phyloP scores from a whole-genome alignment of 2,329 filamentous ascomycete species.

The Ophiocordyceps camponoti-leonardi region DNA sequence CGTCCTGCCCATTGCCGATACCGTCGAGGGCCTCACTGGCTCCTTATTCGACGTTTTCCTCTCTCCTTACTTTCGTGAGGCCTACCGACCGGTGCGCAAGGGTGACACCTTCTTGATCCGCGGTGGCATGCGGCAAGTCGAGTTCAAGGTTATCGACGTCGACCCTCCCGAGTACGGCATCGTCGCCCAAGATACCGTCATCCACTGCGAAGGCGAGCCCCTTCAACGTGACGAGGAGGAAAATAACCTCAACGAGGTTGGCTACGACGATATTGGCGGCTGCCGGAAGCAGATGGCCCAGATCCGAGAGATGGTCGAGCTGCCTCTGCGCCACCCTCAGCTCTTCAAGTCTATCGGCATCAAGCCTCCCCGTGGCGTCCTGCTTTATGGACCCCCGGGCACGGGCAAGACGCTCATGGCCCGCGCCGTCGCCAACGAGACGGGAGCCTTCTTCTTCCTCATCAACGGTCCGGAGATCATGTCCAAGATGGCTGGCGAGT shows the following conservation, averaged over 20 bases:
- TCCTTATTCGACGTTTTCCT: slow-evolving; percentile 99
- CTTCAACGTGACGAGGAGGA: slow-evolving; percentile 98
- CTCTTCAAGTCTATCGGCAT: slow-evolving; percentile 99
- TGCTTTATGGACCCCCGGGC: slow-evolving; percentile 92
- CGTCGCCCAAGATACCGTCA: slow-evolving; percentile 95
- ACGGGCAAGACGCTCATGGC: slow-evolving; percentile 99
- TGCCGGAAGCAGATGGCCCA: slow-evolving; percentile 99
- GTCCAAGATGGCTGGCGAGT: slow-evolving; percentile 99
- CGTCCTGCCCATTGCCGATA: slow-evolving; percentile 94
- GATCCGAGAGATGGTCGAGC: slow-evolving; percentile 95
- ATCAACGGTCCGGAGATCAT: slow-evolving; percentile 99
- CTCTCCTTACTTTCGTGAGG: slow-evolving; percentile 97
- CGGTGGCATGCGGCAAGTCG: slow-evolving; percentile 96
- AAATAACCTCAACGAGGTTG: slow-evolving; percentile 97
- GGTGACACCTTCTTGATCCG: slow-evolving; percentile 95
- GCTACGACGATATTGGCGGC: slow-evolving; percentile 97
- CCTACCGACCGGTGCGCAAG: slow-evolving; percentile 91
- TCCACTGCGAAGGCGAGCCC: slow-evolving; percentile 76
- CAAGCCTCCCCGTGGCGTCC: slow-evolving; percentile 94
- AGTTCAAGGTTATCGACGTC: slow-evolving; percentile 99
- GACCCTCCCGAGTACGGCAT: slow-evolving; percentile 98
- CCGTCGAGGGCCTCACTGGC: slow-evolving; percentile 91
- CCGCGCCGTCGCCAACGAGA: slow-evolving; percentile 96
- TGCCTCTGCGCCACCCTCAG: slow-evolving; percentile 90
- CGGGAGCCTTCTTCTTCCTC: slow-evolving; percentile 96